phyloP scores from a whole-genome alignment of 129 eudicot species.

The Sambucus nigra region DNA sequence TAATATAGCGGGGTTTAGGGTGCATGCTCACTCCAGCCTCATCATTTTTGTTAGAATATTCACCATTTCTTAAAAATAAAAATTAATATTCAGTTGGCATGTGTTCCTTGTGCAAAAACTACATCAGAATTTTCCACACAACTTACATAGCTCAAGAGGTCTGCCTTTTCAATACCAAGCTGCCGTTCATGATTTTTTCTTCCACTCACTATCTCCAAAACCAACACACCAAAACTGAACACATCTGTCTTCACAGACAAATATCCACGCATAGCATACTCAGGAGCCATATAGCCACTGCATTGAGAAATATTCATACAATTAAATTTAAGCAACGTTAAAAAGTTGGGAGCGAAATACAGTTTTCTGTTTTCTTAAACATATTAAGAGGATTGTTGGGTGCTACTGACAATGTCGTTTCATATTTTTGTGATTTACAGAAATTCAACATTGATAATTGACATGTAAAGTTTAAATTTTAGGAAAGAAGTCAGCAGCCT shows the following conservation, averaged over 20 bases:
- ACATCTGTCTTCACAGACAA: constrained; percentile 84
- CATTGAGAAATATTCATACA: not conserved
- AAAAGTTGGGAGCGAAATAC: no score
- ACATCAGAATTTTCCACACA: not conserved
- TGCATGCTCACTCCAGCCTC: no score
- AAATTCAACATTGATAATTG: no score
- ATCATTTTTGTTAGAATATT: no score
- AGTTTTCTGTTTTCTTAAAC: not conserved
- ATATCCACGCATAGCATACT: constrained; percentile 79
- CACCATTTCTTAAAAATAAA: not conserved
- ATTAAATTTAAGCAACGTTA: no score
- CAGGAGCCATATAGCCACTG: constrained; percentile 95
- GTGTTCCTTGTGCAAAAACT: not conserved
- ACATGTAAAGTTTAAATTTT: no score
- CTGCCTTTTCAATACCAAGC: constrained; percentile 50
- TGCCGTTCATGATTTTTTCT: constrained; percentile 40
- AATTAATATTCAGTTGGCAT: not conserved
- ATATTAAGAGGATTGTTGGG: not conserved
- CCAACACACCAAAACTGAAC: constrained; percentile 68
- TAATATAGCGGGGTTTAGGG: no score
- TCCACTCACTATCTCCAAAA: constrained; percentile 80
- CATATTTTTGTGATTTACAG: no score
- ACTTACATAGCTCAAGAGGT: constrained; percentile 84
- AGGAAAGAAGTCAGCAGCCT: no score
- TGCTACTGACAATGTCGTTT: not conserved